These are phyloP conservation scores for Lachancea mirantina DNA, from an alignment of 805 yeast genomes.

Conservation along the genomic window DNA sequence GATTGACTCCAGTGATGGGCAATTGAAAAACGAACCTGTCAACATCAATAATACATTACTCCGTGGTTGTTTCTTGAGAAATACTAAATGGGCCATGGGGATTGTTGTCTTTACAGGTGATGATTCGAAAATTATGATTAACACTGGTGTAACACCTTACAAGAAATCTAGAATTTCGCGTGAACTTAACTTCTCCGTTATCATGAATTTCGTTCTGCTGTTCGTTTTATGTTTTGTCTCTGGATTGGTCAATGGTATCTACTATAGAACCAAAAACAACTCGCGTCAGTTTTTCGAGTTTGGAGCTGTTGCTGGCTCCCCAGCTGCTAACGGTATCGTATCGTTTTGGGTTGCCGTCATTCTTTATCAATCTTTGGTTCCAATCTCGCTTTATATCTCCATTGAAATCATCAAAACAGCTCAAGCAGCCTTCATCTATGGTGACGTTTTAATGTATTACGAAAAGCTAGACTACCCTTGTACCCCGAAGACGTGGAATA, in stretches of 20 bases:
- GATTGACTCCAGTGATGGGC: conserved; percentile 31
- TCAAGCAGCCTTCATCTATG: conserved; percentile 72
- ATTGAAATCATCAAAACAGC: conserved; percentile 77
- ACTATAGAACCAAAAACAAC: conserved; percentile 39
- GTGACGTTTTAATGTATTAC: conserved; percentile 68
- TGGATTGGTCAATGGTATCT: conserved; percentile 64
- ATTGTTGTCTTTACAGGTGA: conserved; percentile 69
- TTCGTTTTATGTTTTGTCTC: conserved; percentile 63
- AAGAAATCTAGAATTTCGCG: conserved; percentile 67
- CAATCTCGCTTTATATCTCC: conserved; percentile 75
- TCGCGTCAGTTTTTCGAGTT: conserved; percentile 64
- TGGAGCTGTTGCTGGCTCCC: conserved; percentile 59
- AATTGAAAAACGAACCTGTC: conserved; percentile 47
- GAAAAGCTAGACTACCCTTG: conserved; percentile 69
- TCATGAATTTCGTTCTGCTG: conserved; percentile 56
- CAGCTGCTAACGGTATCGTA: conserved; percentile 63
- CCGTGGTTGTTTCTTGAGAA: conserved; percentile 72
- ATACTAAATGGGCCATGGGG: conserved; percentile 80
- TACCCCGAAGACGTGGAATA: conserved; percentile 78
- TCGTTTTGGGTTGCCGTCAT: conserved; percentile 71
- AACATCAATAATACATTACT: conserved; percentile 61
- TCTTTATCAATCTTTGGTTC: conserved; percentile 71
- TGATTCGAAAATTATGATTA: conserved; percentile 75
- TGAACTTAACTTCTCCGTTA: conserved; percentile 63
- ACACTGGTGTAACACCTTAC: conserved; percentile 73